Conservation (phyloP, 331 rosid species). For the Pyrus hybrid region DNA sequence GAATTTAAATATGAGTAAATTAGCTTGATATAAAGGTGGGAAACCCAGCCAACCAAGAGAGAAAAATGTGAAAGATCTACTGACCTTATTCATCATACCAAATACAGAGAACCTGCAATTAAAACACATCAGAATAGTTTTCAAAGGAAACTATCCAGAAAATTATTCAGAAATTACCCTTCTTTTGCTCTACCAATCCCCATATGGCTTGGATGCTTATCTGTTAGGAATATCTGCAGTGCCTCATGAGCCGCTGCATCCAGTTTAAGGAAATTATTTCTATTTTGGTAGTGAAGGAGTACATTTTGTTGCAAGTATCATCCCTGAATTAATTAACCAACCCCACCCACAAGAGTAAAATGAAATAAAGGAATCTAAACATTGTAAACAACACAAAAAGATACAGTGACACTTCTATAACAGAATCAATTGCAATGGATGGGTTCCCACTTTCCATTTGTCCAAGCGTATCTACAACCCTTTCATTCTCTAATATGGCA, state of each 20-base stretch:
- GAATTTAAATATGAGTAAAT: constrained; percentile 17
- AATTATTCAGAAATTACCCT: constrained; percentile 54
- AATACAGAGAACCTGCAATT: constrained; percentile 81
- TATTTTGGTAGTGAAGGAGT: constrained; percentile 47
- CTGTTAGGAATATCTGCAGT: constrained; percentile 90
- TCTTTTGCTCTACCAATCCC: constrained; percentile 98
- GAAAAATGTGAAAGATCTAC: constrained; percentile 17
- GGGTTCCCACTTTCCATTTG: constrained; percentile 67
- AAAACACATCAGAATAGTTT: constrained; percentile 14
- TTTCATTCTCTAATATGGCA: constrained; percentile 88
- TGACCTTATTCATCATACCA: constrained; percentile 96
- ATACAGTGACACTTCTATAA: constrained; percentile 81
- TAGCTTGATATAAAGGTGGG: constrained; percentile 15
- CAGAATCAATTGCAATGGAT: constrained; percentile 73
- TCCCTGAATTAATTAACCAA: neutral
- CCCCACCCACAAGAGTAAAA: neutral
- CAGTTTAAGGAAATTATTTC: constrained; percentile 87
- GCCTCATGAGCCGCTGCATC: constrained; percentile 93
- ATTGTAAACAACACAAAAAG: constrained; percentile 25
- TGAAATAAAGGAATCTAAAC: constrained; percentile 2
- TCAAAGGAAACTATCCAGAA: constrained; percentile 10
- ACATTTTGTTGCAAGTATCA: constrained; percentile 1
- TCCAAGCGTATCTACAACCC: constrained; percentile 78
- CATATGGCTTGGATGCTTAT: constrained; percentile 98
- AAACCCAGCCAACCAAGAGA: neutral